Conservation (phyloP, 2,329 filamentous ascomycete species). For the Trichoderma brevicompactum region DNA sequence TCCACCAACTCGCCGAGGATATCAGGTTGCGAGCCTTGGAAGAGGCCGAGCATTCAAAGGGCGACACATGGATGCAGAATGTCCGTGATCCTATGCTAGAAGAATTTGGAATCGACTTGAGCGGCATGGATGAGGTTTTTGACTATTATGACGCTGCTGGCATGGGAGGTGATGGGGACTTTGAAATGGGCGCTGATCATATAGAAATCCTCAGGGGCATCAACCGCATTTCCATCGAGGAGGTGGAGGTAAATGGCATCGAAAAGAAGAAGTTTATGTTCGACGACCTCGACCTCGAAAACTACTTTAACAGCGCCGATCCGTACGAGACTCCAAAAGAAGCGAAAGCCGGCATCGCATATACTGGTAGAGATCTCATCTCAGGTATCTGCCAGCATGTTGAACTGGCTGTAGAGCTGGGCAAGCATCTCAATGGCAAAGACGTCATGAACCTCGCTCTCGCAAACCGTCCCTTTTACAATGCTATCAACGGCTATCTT, state of each 20-base stretch:
- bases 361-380: conserved; percentile 48
- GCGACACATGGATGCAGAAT: background rate
- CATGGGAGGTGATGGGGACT: background rate
- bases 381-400: conserved; percentile 49
- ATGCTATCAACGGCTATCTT: conserved; percentile 62
- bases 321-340: conserved; percentile 36
- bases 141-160: background rate
- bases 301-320: conserved; percentile 39
- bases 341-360: conserved; percentile 32
- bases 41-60: conserved; percentile 30
- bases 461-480: conserved; percentile 66
- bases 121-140: background rate
- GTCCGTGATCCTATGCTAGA: conserved; percentile 1
- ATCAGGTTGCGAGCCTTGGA: conserved; percentile 33
- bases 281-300: conserved; percentile 34
- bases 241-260: conserved; percentile 28
- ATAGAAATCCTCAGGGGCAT: conserved; percentile 21
- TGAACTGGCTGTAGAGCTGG: conserved; percentile 60
- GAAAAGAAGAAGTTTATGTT: conserved; percentile 40
- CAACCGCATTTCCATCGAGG: conserved; percentile 26
- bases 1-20: conserved; percentile 32
- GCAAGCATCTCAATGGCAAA: conserved; percentile 55
- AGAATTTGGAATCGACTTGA: conserved; percentile 16
- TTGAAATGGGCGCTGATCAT: conserved; percentile 7
- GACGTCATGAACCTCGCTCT: conserved; percentile 69